A percentile compares a stretch with the other conserved stretches of the same genome.
phyloP scores from a whole-genome alignment of 169 alveolate species.

The Plasmodium knowlesi region DNA sequence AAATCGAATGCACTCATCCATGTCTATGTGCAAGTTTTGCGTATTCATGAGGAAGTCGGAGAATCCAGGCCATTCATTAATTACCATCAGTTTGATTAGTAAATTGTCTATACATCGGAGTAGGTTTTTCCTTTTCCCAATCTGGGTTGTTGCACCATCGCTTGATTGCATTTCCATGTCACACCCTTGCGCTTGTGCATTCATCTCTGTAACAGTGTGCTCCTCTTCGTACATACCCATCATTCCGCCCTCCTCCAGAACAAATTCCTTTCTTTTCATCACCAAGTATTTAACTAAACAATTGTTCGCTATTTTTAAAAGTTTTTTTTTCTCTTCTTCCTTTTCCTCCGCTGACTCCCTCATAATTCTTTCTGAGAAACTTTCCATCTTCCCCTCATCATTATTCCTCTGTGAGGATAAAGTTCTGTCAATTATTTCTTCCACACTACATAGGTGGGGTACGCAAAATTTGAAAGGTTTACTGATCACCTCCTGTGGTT shows the following conservation, averaged over 20 bases:
- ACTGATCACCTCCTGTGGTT: neutral
- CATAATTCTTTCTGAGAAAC: neutral
- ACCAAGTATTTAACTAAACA: slow-evolving; percentile 28
- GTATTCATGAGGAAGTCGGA: slow-evolving; percentile 24
- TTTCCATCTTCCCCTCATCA: neutral
- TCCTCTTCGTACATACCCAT: neutral
- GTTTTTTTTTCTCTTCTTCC: slow-evolving; percentile 3
- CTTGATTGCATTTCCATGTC: neutral
- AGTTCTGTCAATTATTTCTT: neutral
- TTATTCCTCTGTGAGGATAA: neutral
- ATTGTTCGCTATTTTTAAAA: slow-evolving; percentile 7
- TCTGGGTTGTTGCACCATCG: neutral
- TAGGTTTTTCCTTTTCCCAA: neutral
- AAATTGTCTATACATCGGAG: neutral
- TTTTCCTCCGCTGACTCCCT: neutral
- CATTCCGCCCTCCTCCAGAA: neutral
- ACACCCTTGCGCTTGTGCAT: neutral
- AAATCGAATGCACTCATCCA: slow-evolving; percentile 30
- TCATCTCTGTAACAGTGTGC: neutral
- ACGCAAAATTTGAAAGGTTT: neutral
- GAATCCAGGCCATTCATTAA: neutral
- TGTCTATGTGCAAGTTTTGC: neutral
- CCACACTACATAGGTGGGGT: neutral
- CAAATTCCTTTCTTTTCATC: neutral
- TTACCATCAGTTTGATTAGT: slow-evolving; percentile 13